Conservation (phyloP, 2,329 filamentous ascomycete genomes). For the Phialophora expanda region DNA sequence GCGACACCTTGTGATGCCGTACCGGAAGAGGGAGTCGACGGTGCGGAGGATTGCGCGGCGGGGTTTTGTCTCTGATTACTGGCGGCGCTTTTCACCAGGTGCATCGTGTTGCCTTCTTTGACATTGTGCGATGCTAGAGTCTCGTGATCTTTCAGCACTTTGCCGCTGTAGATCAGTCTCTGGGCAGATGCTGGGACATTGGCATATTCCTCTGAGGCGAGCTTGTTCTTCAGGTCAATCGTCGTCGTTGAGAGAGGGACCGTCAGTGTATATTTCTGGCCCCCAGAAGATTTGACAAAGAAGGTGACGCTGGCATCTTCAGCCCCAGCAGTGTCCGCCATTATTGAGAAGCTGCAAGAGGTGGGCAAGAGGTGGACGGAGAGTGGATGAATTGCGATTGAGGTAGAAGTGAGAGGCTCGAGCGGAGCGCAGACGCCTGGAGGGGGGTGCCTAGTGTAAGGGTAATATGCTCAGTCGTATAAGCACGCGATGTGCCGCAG, state of each 20-base stretch:
- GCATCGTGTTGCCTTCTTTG: conserved; percentile 92
- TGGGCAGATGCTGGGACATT: conserved; percentile 86
- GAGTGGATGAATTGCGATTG: conserved; percentile 2
- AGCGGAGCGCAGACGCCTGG: neutral
- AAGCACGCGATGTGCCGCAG: neutral
- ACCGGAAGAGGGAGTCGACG: conserved; percentile 42
- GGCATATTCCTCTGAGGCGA: conserved; percentile 79
- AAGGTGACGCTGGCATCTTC: conserved; percentile 72
- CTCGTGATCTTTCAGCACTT: conserved; percentile 94
- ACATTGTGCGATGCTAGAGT: conserved; percentile 87
- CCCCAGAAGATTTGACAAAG: conserved; percentile 96
- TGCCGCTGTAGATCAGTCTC: conserved; percentile 94
- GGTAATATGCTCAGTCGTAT: neutral
- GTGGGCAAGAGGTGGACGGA: neutral
- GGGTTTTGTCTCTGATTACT: conserved; percentile 74
- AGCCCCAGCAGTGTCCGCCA: conserved; percentile 35
- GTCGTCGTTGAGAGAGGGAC: conserved; percentile 78
- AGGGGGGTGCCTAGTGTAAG: neutral
- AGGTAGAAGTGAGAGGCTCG: conserved; percentile 1
- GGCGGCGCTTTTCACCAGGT: conserved; percentile 93
- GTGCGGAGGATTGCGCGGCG: conserved; percentile 54
- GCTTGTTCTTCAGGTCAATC: conserved; percentile 85
- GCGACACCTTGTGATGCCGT: conserved; percentile 32
- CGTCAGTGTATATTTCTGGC: conserved; percentile 82
- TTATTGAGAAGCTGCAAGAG: conserved; percentile 19